Percentiles rank a stretch among this genome's conserved stretches.
These are phyloP conservation scores for Eucalyptus brandiana DNA, from an alignment of 345 rosid genomes.

Conservation along the genomic window DNA sequence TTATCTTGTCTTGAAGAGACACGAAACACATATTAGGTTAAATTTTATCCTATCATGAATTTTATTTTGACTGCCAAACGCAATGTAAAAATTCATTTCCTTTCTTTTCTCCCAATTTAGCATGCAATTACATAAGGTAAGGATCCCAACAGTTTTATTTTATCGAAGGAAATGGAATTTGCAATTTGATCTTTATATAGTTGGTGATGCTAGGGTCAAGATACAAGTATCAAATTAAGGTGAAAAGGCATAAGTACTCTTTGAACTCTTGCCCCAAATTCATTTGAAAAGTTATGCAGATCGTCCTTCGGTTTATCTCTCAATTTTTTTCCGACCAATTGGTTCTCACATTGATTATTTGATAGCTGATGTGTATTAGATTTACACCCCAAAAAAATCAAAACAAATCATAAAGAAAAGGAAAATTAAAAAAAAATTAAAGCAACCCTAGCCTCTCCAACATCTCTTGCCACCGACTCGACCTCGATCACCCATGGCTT, in stretches of 20 bases:
- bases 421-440: not conserved
- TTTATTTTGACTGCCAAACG: too few relatives aligned
- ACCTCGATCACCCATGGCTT: not conserved
- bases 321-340: not conserved
- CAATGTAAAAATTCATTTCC: too few relatives aligned
- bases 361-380: not conserved
- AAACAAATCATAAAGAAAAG: not conserved
- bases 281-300: not conserved
- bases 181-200: too few relatives aligned
- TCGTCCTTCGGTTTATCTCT: not conserved
- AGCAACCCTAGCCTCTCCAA: not conserved
- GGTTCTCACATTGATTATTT: not conserved
- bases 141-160: too few relatives aligned
- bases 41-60: too few relatives aligned
- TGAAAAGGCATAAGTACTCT: not conserved
- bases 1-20: too few relatives aligned
- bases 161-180: too few relatives aligned
- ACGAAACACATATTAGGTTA: too few relatives aligned
- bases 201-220: too few relatives aligned
- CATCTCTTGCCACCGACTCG: not conserved
- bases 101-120: too few relatives aligned
- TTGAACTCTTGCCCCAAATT: too few relatives aligned
- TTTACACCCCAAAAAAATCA: not conserved
- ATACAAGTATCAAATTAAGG: not conserved
- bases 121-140: too few relatives aligned